Conservation (phyloP, 768 basidiomycete species). For the Tricholoma bakamatsutake region DNA sequence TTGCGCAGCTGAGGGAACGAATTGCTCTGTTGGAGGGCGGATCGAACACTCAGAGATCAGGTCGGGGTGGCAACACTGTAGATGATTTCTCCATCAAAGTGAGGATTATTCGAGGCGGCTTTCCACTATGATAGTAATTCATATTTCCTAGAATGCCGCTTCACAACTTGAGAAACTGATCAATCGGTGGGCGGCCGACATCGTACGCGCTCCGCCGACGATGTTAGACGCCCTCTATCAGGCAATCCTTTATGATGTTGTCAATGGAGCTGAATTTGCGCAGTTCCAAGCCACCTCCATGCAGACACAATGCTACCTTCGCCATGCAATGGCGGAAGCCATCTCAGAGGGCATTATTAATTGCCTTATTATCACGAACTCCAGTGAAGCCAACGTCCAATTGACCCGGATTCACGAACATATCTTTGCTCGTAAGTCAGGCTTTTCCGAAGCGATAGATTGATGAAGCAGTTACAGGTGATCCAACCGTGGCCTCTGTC, state of each 20-base stretch:
- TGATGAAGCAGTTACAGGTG: constrained; percentile 39
- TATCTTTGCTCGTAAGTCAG: constrained; percentile 70
- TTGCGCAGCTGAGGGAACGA: constrained; percentile 63
- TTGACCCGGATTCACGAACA: constrained; percentile 85
- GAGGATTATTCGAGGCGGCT: constrained; percentile 12
- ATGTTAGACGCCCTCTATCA: constrained; percentile 48
- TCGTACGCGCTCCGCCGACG: constrained; percentile 52
- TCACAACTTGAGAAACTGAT: constrained; percentile 77
- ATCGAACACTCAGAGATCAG: constrained; percentile 31
- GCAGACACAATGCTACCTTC: constrained; percentile 72
- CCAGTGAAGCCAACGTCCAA: constrained; percentile 77
- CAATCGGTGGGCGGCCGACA: constrained; percentile 84
- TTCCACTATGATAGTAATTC: constrained; percentile 5
- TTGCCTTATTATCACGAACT: constrained; percentile 82
- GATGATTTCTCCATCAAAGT: constrained; percentile 91
- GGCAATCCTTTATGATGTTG: constrained; percentile 56
- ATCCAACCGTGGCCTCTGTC: constrained; percentile 83
- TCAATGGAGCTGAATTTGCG: constrained; percentile 41
- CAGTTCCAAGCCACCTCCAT: constrained; percentile 49
- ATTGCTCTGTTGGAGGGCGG: constrained; percentile 73
- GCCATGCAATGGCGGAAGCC: constrained; percentile 75
- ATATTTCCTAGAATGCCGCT: constrained; percentile 57
- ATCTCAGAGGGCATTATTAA: constrained; percentile 79
- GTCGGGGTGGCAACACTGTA: constrained; percentile 56
- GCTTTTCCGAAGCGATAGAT: background rate